A percentile compares a stretch with the other conserved stretches of the same genome.
Conservation (phyloP, 176 grass and related monocot genomes). For the Alloteropsis semialata region DNA sequence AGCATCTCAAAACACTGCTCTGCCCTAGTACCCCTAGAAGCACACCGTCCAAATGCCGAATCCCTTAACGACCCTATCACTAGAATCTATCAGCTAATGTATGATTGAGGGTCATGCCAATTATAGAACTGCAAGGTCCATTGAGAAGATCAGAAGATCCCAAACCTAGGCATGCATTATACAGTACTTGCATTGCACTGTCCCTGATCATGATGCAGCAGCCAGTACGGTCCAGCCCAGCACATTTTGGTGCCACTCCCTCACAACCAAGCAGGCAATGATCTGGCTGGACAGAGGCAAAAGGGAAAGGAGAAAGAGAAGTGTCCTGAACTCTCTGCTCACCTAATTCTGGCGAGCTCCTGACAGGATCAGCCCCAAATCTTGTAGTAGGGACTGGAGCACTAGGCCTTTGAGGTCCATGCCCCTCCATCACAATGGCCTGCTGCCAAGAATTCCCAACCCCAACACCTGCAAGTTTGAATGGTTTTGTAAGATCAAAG, state of each 20-base stretch:
- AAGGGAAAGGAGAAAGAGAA: not conserved
- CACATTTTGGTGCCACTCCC: not conserved
- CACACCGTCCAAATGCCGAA: not conserved
- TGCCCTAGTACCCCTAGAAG: not conserved
- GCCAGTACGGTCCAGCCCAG: slow-evolving; percentile 21
- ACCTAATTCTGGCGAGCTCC: slow-evolving; percentile 12
- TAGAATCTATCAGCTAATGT: not conserved
- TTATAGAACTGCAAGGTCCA: slow-evolving; percentile 19
- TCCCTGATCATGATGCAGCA: slow-evolving; percentile 25
- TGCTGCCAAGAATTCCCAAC: slow-evolving; percentile 3
- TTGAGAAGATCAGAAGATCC: slow-evolving; percentile 18
- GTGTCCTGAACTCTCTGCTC: not conserved
- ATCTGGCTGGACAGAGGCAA: slow-evolving; percentile 3
- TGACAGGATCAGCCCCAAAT: not conserved
- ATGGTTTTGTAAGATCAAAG: not conserved
- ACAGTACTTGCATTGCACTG: slow-evolving; percentile 21
- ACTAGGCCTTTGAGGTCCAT: not conserved
- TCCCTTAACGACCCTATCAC: not conserved
- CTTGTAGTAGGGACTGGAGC: not conserved
- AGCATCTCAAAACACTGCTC: not conserved
- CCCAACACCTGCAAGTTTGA: not conserved
- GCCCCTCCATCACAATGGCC: not conserved
- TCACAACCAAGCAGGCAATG: slow-evolving; percentile 12
- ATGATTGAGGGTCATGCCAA: slow-evolving; percentile 30
- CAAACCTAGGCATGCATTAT: slow-evolving; percentile 29